Evolutionary conservation across 306 rosid species (phyloP), one percentile per base, ranked within the genome.

Genomic region (barrel medic (Medicago truncatula)): DNA sequence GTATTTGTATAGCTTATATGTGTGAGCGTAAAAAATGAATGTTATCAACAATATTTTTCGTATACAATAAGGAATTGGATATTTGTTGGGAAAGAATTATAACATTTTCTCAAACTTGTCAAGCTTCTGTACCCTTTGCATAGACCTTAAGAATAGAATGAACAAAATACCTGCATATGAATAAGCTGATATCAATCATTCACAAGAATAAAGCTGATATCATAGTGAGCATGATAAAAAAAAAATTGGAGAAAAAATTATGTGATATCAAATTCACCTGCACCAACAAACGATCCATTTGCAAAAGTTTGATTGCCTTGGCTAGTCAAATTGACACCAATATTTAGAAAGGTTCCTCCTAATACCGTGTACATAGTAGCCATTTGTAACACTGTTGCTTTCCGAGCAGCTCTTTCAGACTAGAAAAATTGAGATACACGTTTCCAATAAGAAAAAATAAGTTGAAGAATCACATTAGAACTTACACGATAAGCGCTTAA

Each of bases 351-450:
- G 68, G 96, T 90, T 28, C 99, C 92, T 49, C 96, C 99, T 52
- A 95, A 20, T 47, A 95, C 97, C 5, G 90, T 84, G 74, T 95
- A 95, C 52, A 88, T 50, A 1, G 97, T 90, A 36, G 93, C 96
- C 99, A 92, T 92, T 75, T 95, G 98, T 67, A 92, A 81, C 60
- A 90, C 76, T 0, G 88, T 84, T 74, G 98, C 99, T 83, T 90
- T 95, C 63, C 85, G 76, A 73, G 98, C 97, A 15, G 98, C 97
- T 90, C 99, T 89, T 82, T 92, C 98, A 4, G 96, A 92, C 98
- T 95, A 83, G 17, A 56, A 86, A 74, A 74, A 49, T 21, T 63
- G 62, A 41, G 76, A 62, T 21, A 63, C 8, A 8, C 23, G 36
- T 47, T 80, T 72, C 9, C 73, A 14, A 70, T 54, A 4, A 68